Evolutionary conservation across 2,329 filamentous ascomycete species (phyloP).

Genomic region (Bisporella sp.): DNA sequence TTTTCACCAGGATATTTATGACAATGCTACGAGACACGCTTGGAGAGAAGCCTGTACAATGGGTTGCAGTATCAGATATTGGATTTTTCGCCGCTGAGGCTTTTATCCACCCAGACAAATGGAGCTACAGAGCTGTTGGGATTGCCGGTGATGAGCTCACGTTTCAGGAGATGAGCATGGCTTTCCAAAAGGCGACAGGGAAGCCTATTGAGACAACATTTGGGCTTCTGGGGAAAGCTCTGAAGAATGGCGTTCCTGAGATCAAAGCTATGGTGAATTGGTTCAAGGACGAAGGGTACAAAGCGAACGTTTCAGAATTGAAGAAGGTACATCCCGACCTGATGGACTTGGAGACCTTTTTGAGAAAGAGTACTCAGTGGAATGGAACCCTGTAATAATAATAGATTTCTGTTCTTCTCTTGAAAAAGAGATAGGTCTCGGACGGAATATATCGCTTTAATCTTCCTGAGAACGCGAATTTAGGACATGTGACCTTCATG

Average conservation of each 20-base stretch:
- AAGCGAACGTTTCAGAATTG: constrained; percentile 23
- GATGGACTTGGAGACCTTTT: constrained; percentile 5
- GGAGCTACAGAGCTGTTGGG: constrained; percentile 25
- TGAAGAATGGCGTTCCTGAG: constrained; percentile 27
- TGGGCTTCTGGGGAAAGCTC: constrained; percentile 18
- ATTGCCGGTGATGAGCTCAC: constrained; percentile 34
- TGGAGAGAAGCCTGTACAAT: constrained; percentile 27
- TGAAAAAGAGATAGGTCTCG: too few species aligned
- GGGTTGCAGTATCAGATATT: constrained; percentile 31
- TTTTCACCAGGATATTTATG: constrained; percentile 15
- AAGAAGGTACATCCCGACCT: constrained; percentile 4
- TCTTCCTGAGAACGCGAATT: too few species aligned
- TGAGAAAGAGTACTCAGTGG: constrained; percentile 1
- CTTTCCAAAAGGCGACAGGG: constrained; percentile 27
- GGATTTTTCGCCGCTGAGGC: constrained; percentile 31
- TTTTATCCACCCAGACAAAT: constrained; percentile 25
- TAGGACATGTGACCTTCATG: too few species aligned
- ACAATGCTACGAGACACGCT: constrained; percentile 31
- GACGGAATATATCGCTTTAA: too few species aligned
- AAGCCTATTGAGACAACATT: constrained; percentile 20
- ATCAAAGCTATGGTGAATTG: constrained; percentile 31
- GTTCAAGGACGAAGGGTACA: constrained; percentile 30
- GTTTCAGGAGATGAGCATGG: constrained; percentile 21
- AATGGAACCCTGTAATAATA: too few species aligned
- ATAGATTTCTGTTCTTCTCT: too few species aligned